Evolutionary conservation across 148 eudicot species (phyloP).

Genomic region (Euryodendron excelsum): DNA sequence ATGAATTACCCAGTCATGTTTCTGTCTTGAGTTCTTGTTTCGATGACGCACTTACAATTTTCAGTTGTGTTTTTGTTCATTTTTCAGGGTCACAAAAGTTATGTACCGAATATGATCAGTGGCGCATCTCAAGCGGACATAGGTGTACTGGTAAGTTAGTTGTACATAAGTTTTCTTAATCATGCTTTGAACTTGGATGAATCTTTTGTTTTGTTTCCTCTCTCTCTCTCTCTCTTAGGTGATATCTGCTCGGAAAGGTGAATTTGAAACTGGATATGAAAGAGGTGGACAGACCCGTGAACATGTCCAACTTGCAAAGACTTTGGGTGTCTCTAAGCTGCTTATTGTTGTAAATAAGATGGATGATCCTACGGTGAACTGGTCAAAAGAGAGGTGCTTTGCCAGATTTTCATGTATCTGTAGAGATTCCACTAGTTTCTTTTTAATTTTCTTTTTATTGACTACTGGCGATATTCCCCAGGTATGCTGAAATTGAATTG

Average conservation of each 20-base stretch:
- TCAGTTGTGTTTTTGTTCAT: not conserved
- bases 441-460: not conserved
- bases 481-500: slow-evolving; percentile 88
- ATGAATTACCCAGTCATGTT: not conserved
- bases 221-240: slow-evolving; percentile 39
- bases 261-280: slow-evolving; percentile 98
- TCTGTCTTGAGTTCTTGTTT: not conserved
- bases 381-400: slow-evolving; percentile 88
- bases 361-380: slow-evolving; percentile 94
- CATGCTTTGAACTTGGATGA: not conserved
- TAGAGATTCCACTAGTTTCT: not conserved
- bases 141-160: slow-evolving; percentile 70
- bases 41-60: not conserved
- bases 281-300: slow-evolving; percentile 99
- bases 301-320: slow-evolving; percentile 94
- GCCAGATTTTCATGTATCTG: not conserved
- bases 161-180: not conserved
- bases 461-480: slow-evolving; percentile 18
- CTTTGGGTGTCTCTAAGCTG: slow-evolving; percentile 89
- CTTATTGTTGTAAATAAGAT: slow-evolving; percentile 90
- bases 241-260: slow-evolving; percentile 97
- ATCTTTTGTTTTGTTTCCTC: not conserved
- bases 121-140: slow-evolving; percentile 99
- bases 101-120: slow-evolving; percentile 97
- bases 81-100: slow-evolving; percentile 94